Evolutionary conservation across 306 rosid species (phyloP).

Genomic region (Vicia faba): DNA sequence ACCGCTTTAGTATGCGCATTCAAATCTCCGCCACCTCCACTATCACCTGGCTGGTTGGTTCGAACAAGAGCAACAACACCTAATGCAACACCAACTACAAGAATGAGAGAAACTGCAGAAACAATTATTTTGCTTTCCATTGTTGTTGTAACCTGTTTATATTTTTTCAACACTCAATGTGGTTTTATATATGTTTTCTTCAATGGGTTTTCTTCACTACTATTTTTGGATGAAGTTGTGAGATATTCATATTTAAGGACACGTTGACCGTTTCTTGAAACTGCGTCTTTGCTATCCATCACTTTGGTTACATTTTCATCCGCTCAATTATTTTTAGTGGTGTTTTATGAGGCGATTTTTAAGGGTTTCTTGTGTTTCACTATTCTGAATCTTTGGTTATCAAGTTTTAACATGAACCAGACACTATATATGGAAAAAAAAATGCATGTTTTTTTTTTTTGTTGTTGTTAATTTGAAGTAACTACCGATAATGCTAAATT

Average conservation of each 20-base stretch:
- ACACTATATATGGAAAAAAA: neutral
- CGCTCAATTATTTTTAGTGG: slow-evolving; percentile 8
- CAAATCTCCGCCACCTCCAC: rapidly evolving
- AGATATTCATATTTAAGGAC: slow-evolving; percentile 24
- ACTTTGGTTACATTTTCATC: slow-evolving; percentile 24
- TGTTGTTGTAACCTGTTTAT: neutral
- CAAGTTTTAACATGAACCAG: neutral
- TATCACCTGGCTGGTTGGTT: neutral
- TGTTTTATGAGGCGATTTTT: neutral
- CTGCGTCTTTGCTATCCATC: neutral
- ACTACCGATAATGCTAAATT: too few relatives aligned
- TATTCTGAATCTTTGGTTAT: neutral
- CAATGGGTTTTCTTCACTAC: neutral
- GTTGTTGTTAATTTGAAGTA: too few relatives aligned
- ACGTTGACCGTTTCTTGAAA: slow-evolving; percentile 31
- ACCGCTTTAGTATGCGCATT: slow-evolving; percentile 47
- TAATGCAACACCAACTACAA: slow-evolving; percentile 61
- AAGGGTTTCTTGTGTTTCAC: neutral
- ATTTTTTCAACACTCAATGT: neutral
- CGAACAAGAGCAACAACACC: slow-evolving; percentile 52
- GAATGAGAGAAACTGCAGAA: slow-evolving; percentile 53
- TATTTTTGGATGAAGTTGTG: slow-evolving; percentile 31
- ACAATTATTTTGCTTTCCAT: slow-evolving; percentile 46
- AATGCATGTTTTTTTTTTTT: too few relatives aligned
- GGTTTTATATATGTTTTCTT: neutral